Evolutionary conservation across 2,329 filamentous ascomycete species (phyloP), one percentile per base, ranked within the genome.

Genomic region (Xylaria arbuscula): DNA sequence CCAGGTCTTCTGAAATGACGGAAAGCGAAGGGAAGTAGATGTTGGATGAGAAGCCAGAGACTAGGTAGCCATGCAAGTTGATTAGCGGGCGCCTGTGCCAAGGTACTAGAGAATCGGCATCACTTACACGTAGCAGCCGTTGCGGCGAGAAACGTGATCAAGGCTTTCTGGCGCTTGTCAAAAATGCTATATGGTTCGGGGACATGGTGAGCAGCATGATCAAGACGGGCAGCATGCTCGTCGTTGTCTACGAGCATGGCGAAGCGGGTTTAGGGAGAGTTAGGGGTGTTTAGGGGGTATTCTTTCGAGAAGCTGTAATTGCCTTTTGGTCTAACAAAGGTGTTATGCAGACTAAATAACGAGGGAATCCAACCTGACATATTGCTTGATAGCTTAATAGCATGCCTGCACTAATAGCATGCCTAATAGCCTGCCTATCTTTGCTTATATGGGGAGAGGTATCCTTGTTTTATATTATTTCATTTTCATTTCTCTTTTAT

Each of bases 21-120:
- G 80, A 79, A 8, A 86, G 78, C 0, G 84, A 83, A 1, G 84
- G 85, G 60, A 85, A 85, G 75, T 86, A 87, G 3, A 86, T 86
- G 60, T 83, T 80, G 8, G 79, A 81, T 0, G 80, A 77, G 51
- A 82, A 81, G 4, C 80, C 80, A 0, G 81, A 83, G 67, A 83
- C 80, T 82, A n/a, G n/a, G n/a, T n/a, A 19, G 22, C 32, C 15
- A n/a, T 24, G n/a, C 17, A 13, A 10, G 17, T 17, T n/a, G 34
- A 62, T 55, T n/a, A 19, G 15, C 8, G 32, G 19, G n/a, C 28
- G 28, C 28, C 28, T 28, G 28, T 28, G 28, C 28, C 28, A 3
- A 11, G 9, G 36, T 50, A 38, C 13, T 22, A 19, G 28, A 17
- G 73, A 24, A 15, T 15, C 24, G 48, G 54, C 7, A 48, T 19